Base-by-base conservation (phyloP, 2,329 filamentous ascomycete genomes). In the Alternaria viburni region DNA sequence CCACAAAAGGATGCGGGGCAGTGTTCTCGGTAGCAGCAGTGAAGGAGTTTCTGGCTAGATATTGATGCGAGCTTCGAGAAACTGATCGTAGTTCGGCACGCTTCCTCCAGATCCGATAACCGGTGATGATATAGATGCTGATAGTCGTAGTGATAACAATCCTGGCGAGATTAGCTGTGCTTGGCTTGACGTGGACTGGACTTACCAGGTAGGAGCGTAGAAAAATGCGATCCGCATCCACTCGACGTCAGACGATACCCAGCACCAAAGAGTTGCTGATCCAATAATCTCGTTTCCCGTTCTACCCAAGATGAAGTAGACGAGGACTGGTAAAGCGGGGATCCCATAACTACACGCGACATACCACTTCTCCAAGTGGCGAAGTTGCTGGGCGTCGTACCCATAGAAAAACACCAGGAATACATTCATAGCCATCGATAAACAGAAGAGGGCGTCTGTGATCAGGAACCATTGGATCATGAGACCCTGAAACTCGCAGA, bases 401-500 rank as follows among this genome's bases (percentile, higher is more conserved):
- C 91, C 91, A 72, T 84, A 85, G 78, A 93, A 93, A 74, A 96
- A 93, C 0, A 92, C 93, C 13, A 95, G 81, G 77, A 93, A 93
- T 55, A 96, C 92, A 75, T 96, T 96, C 69, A 90, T 85, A 1
- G 92, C 91, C 92, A 96, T 96, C 5, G 49, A 52, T 3, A 52
- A 41, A 21, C 55, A 71, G 46, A 55, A 65, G 57, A 55, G 64
- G 47, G 62, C 70, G 57, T 70, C 65, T 10, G 69, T 65, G 23
- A 61, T 61, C 56, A 69, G 57, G 51, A 66, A 94, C 93, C 92
- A 93, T 77, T 96, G 93, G 66, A 96, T 92, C 10, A 96, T 78
- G 68, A 94, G 91, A 1, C 83, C 91, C 73, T 97, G 93, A 21
- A 92, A 86, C 74, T 93, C 89, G 75, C 92, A 96, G 6, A 94